Evolutionary conservation across 2,329 filamentous ascomycete species (phyloP), one percentile per base, ranked within the genome.

Genomic region (Penicillium sp.): DNA sequence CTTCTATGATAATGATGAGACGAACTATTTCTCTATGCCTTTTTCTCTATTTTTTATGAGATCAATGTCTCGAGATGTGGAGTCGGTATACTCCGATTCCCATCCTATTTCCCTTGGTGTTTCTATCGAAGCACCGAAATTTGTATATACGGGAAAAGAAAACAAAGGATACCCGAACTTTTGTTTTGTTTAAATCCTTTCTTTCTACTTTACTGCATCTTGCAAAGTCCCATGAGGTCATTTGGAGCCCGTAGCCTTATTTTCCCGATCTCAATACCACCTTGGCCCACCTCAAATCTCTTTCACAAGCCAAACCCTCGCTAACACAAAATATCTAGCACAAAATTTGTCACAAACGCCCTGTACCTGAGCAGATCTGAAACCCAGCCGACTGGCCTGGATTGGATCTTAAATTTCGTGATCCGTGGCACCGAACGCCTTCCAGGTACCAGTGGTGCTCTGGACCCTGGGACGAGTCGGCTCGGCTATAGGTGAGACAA

Each of bases 391-490:
- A 37, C 49, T 29, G 39, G 46, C 14, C 48, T 49, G 31, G 54
- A 19, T 52, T 41, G 39, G 26, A 57, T 57, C 37, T 57, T n/a
- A 27, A 56, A 59, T 53, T 52, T 59, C 37, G 37, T 52, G 47
- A 29, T 21, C 56, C 59, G 52, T 56, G 58, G 58, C 31, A 51
- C 52, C n/a, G 48, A 5, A 33, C 39, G 39, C 19, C 48, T 43
- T 37, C 56, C 54, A 62, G 59, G 57, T 57, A 62, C 57, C 52
- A 31, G 57, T 59, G 57, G 57, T 55, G 55, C 52, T 43, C 43
- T 29, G 52, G 52, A 52, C 52, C 48, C 48, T 52, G 52, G 35
- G 33, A 50, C 14, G 33, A 31, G 46, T 26, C 31, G n/a, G 27
- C 51, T 29, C 19, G 47, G 29, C 5, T 53, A 39, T 39, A 39